Evolutionary conservation across 805 yeast species (phyloP), one percentile per base, ranked within the genome.

Genomic region (Yarrowia sp.): DNA sequence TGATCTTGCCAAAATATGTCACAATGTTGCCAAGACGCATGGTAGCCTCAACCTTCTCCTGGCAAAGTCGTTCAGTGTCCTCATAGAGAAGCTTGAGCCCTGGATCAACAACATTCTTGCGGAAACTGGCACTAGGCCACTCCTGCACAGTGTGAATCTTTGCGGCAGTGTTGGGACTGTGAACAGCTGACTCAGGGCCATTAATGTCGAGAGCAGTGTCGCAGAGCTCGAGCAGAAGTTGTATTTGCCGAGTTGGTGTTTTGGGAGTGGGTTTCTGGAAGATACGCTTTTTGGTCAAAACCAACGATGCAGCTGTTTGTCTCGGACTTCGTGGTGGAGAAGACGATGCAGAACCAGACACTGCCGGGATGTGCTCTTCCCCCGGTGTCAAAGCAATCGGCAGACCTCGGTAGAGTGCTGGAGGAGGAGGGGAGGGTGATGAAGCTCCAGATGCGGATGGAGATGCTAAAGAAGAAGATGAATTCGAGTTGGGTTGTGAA

Each of bases 161-260:
- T 3, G 55, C 66, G 14, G 66, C 17, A 9, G 66, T 30, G 55
- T 61, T 61, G 36, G 66, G 66, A 14, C 46, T 36, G 15, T 38
- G 55, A 10, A 38, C 39, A 9, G 46, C 38, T 13, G 55, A 80
- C 71, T 87, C 91, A n/a, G 90, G 89, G 1, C 90, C 88, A 72
- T 89, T 91, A 13, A 92, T 85, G 47, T 83, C 80, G 20, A 91
- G 78, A 0, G 97, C 93, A 70, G 87, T 87, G 66, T 91, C 92
- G 73, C 93, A 87, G 64, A 89, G 81, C 19, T 89, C 91, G 4
- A 85, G 74, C 13, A 90, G 74, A 65, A 76, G 69, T 66, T 77
- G 84, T 76, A 67, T 83, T 85, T 66, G 87, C n/a, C 72, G 67
- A 71, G 79, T 79, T 58, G 81, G 85, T 30, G 79, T 82, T 42